These are phyloP conservation scores for Chaetomium sp. DNA, from an alignment of 2,329 filamentous ascomycete species.

Conservation along the genomic window DNA sequence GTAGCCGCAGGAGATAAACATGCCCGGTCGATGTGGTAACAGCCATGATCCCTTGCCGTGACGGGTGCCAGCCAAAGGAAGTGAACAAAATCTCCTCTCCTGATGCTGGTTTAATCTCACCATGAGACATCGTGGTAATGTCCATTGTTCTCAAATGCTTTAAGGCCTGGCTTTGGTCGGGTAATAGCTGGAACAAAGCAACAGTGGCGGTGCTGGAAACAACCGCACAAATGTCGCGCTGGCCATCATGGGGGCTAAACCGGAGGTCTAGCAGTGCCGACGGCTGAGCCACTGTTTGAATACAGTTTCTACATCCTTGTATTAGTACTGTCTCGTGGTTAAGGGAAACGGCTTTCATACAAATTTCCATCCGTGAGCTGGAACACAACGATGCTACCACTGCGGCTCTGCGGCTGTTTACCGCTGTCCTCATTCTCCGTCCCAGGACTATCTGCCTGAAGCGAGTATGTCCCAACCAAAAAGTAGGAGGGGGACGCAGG, in stretches of 20 bases:
- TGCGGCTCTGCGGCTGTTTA: slow-evolving; percentile 52
- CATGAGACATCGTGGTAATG: slow-evolving; percentile 45
- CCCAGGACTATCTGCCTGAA: slow-evolving; percentile 41
- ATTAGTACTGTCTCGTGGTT: slow-evolving; percentile 2
- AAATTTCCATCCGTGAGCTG: slow-evolving; percentile 44
- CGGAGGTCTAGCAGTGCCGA: slow-evolving; percentile 81
- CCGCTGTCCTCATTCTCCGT: slow-evolving; percentile 22
- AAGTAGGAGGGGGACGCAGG: slow-evolving; percentile 57
- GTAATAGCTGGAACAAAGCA: slow-evolving; percentile 53
- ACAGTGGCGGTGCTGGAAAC: slow-evolving; percentile 72
- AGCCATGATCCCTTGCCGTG: slow-evolving; percentile 48
- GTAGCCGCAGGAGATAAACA: slow-evolving; percentile 50
- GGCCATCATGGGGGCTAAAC: slow-evolving; percentile 54
- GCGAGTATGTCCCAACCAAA: slow-evolving; percentile 77
- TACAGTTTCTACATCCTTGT: slow-evolving; percentile 37
- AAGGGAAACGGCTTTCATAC: slow-evolving; percentile 31
- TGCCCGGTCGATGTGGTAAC: slow-evolving; percentile 65
- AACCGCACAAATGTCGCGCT: slow-evolving; percentile 56
- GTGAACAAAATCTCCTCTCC: slow-evolving; percentile 52
- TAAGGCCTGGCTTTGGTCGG: slow-evolving; percentile 30
- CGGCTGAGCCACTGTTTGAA: slow-evolving; percentile 56
- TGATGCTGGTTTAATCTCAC: not conserved
- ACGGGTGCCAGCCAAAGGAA: slow-evolving; percentile 68
- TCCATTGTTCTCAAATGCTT: slow-evolving; percentile 39
- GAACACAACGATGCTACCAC: slow-evolving; percentile 68